Evolutionary conservation across 148 eudicot genomes (phyloP), one percentile per base, ranked within the genome.

Genomic region (Camellia sinensis): DNA sequence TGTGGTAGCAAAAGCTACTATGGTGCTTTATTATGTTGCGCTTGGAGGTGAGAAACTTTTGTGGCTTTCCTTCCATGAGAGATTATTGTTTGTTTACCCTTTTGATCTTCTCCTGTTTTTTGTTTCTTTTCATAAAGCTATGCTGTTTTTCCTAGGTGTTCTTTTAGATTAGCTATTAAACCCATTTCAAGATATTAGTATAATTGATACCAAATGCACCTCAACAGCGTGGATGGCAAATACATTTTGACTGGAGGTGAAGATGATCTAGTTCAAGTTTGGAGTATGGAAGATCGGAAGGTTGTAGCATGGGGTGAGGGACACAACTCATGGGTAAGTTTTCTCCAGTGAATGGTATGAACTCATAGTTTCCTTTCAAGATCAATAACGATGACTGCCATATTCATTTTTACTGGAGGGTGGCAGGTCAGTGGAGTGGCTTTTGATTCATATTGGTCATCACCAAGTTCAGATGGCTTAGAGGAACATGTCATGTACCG

Each of bases 241-340:
- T 94, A 91, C 83, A 81, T 94, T 67, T 79, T 94, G 83, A 87
- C 94, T 80, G 98, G 98, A 71, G 98, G 98, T 78, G 98, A 94
- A 86, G 98, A 94, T 83, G 98, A 94, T 78, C 88, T 94, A 57
- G 98, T 94, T 85, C 98, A 94, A 75, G 94, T 94, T 78, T 94
- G 98, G 98, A 94, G 98, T 81, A 91, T 92, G 94, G 98, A 94
- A 75, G 97, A 87, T 64, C 89, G 97, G 66, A 94, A 89, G 84
- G 86, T 94, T 86, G 93, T 94, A 40, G 98, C 98, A 73, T 92
- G 97, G 97, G 97, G 98, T 37, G 98, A 94, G 83, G 97, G 97
- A 22, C 98, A 94, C 83, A 94, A 89, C 85, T 94, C 98, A 15
- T 94, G 98, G 97, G 98, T 94, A 82, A 88, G 93, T 82, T 52